Percentiles rank a stretch among this genome's conserved stretches.
These are phyloP conservation scores for Tricladium varicosporioides DNA, from an alignment of 2,329 filamentous ascomycete genomes.

Conservation along the genomic window DNA sequence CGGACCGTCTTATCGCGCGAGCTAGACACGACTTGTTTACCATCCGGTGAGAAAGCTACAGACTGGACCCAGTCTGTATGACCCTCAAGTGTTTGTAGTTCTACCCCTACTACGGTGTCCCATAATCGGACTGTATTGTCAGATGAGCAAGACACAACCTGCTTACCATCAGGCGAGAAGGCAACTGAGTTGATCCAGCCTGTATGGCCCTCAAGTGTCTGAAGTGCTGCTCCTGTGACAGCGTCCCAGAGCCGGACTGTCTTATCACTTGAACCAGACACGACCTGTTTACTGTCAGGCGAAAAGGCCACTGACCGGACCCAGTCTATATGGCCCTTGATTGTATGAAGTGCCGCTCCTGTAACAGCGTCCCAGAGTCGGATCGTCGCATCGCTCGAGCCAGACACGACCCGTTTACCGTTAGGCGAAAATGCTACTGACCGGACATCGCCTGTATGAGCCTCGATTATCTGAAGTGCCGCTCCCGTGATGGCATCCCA, in stretches of 20 bases:
- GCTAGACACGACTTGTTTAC: too few relatives aligned
- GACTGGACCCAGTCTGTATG: constrained; percentile 7
- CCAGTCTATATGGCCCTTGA: too few relatives aligned
- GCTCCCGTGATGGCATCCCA: constrained; percentile 16
- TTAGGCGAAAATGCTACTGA: constrained; percentile 21
- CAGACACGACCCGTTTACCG: too few relatives aligned
- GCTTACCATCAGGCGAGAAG: constrained; percentile 18
- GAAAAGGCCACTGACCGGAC: too few relatives aligned
- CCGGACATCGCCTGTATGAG: constrained; percentile 6
- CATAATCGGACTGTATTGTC: neutral
- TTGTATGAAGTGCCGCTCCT: too few relatives aligned
- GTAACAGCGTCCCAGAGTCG: too few relatives aligned
- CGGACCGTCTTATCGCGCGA: neutral
- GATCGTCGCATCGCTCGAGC: neutral
- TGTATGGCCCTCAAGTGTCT: constrained; percentile 14
- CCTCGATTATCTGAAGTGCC: constrained; percentile 12
- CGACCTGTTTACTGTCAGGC: too few relatives aligned
- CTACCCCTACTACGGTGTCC: constrained; percentile 14
- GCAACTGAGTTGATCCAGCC: constrained; percentile 7
- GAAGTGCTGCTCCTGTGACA: constrained; percentile 5
- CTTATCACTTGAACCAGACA: too few relatives aligned
- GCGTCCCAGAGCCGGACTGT: too few relatives aligned
- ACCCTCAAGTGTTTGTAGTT: constrained; percentile 13
- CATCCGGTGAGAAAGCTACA: constrained; percentile 22
- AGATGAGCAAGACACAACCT: neutral